Evolutionary conservation across 2,329 filamentous ascomycete species (phyloP), one percentile per base, ranked within the genome.

Genomic region (Fusarium citri): DNA sequence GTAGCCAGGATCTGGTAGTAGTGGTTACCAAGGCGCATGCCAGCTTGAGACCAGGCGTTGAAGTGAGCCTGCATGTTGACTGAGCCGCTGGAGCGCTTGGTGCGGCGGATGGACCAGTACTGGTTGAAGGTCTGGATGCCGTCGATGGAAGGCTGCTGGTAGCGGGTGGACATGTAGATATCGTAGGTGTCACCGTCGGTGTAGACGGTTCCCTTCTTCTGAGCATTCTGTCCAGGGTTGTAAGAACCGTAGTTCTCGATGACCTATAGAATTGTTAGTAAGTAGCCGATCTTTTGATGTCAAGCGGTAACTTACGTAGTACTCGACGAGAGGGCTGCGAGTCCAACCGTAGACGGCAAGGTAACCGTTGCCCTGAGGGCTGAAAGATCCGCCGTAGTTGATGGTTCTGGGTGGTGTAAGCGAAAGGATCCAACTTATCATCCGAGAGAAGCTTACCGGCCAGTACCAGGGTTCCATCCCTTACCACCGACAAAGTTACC

Each of bases 401-500:
- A 64, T 64, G 6, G 60, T 64, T 30, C 60, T 64, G 18, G 7
- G 1, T 8, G 7, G 6, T 4, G 28, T 63, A 1, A 63, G 48
- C 7, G 7, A 16, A 8, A 30, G 0, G 1, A 7, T 23, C 25
- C 6, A 11, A 8, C 14, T 8, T 20, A n/a, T 10, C 6, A 8
- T 15, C 0, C 6, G 3, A n/a, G 1, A 26, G n/a, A 7, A 9
- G 11, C 58, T 31, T 31, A 63, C 60, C 60, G 60, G 34, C 60
- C 60, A 18, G 48, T 64, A 43, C 60, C 60, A 8, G 60, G 60
- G 59, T 64, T 64, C 58, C 58, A 64, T 12, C 60, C 60, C 42
- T 64, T 64, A 0, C 60, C 60, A 30, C 59, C 60, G 11, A 64
- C 60, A 64, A 64, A 64, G 58, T 64, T 64, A 3, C 58, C 60